Evolutionary conservation across 2,329 filamentous ascomycete genomes (phyloP), one percentile per base, ranked within the genome.

Genomic region (Camptophora hylomeconis): DNA sequence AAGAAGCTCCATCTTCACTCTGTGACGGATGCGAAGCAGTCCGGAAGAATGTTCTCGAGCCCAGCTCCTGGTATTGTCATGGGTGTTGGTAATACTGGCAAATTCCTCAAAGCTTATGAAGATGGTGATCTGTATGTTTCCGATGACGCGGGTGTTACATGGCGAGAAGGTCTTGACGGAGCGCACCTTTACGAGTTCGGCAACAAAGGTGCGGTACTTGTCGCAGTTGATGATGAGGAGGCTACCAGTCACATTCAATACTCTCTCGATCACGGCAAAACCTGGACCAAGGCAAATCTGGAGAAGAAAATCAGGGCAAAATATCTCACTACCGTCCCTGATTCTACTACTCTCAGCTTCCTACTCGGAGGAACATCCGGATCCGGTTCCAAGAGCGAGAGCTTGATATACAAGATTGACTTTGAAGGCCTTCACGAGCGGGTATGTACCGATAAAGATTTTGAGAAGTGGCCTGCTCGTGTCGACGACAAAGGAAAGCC

Each of bases 121-220:
- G 71, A 93, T 7, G 76, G 83, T 8, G 72, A 81, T 50, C 69
- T 93, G 1, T 95, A 75, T 48, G 73, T 95, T 15, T 98, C 89
- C 0, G 81, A 93, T 47, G 75, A 95, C 53, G 87, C 86, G 12
- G 89, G 89, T 21, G 58, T 82, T 36, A 86, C 75, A 2, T 98
- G 92, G 89, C 71, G 63, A 20, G 63, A 75, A 48, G 69, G 55
- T 11, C 65, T 81, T 4, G 64, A 84, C 10, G 81, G 82, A 12
- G 80, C 86, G 8, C 84, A 95, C 58, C 89, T 92, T 52, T 98
- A 92, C 54, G 86, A 94, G 48, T 92, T 95, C 51, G 89, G 89
- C 30, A 87, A 94, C 45, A 79, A 92, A 41, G 89, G 89, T 2
- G 84, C 84, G 10, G 70, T 98, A 12, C 61, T 98, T 17, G 67